phyloP scores from a whole-genome alignment of 2,329 filamentous ascomycete genomes.

The Cladosporium velox region DNA sequence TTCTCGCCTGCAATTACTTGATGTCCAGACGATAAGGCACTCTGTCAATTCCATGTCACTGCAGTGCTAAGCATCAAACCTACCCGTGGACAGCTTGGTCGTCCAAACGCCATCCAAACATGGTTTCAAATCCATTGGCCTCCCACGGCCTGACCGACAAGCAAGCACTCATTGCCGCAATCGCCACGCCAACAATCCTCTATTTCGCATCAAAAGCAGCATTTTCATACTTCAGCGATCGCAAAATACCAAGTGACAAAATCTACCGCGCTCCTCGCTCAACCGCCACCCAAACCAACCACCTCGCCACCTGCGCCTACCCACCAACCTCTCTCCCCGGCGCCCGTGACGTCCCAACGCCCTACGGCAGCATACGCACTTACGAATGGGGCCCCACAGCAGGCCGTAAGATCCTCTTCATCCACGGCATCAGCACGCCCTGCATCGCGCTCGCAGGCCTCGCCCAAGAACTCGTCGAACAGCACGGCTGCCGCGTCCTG shows the following conservation, averaged over 20 bases:
- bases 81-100: background rate
- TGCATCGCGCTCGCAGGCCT: conserved; percentile 68
- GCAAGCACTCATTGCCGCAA: background rate
- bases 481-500: conserved; percentile 72
- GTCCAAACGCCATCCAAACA: background rate
- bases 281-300: background rate
- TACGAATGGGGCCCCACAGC: conserved; percentile 76
- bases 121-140: background rate
- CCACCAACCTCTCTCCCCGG: conserved; percentile 71
- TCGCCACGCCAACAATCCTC: background rate
- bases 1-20: background rate
- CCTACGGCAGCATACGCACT: conserved; percentile 70
- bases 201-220: background rate
- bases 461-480: conserved; percentile 63
- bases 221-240: background rate
- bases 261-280: background rate
- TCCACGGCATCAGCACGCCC: conserved; percentile 83
- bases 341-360: conserved; percentile 65
- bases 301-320: conserved; percentile 49
- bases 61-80: background rate
- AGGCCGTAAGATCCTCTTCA: conserved; percentile 70
- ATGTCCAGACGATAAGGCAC: background rate
- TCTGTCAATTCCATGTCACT: background rate
- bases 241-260: background rate
- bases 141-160: background rate